Conservation (phyloP, 2,329 filamentous ascomycete species). For the Talaromyces marneffei region DNA sequence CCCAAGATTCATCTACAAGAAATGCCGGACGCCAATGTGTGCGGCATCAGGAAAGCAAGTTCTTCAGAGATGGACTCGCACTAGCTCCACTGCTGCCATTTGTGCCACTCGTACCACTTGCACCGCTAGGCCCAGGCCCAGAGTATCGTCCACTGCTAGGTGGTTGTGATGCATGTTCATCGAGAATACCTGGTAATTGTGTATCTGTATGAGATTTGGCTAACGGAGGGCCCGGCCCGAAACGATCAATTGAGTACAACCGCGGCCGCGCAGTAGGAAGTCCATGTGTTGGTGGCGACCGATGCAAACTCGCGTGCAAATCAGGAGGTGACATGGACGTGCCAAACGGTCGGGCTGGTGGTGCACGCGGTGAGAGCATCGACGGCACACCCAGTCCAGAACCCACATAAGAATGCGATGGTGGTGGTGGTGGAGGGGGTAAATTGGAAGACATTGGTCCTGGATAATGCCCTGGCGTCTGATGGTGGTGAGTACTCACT, state of each 20-base stretch:
- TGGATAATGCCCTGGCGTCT: slow-evolving; percentile 16
- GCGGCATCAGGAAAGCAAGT: slow-evolving; percentile 56
- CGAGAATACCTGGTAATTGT: slow-evolving; percentile 28
- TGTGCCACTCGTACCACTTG: not conserved
- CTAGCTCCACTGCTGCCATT: slow-evolving; percentile 55
- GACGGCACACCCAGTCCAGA: slow-evolving; percentile 35
- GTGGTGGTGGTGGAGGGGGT: slow-evolving; percentile 24
- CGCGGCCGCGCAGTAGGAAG: slow-evolving; percentile 30
- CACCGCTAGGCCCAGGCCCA: slow-evolving; percentile 19
- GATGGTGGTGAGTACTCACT: slow-evolving; percentile 37
- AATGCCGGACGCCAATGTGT: not conserved
- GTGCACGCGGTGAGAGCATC: slow-evolving; percentile 30
- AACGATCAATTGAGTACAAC: slow-evolving; percentile 35
- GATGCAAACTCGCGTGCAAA: slow-evolving; percentile 32
- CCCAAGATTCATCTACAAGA: not conserved
- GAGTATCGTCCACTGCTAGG: slow-evolving; percentile 26
- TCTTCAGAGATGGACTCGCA: slow-evolving; percentile 68
- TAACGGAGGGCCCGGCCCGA: slow-evolving; percentile 32
- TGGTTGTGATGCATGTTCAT: slow-evolving; percentile 15
- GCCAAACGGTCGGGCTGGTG: slow-evolving; percentile 29
- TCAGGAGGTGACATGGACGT: slow-evolving; percentile 35
- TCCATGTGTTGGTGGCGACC: slow-evolving; percentile 31
- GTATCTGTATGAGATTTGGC: slow-evolving; percentile 31
- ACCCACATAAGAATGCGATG: slow-evolving; percentile 29
- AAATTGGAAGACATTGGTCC: not conserved